phyloP scores from a whole-genome alignment of 176 grass and related monocot species.

The Hordeum marinum region DNA sequence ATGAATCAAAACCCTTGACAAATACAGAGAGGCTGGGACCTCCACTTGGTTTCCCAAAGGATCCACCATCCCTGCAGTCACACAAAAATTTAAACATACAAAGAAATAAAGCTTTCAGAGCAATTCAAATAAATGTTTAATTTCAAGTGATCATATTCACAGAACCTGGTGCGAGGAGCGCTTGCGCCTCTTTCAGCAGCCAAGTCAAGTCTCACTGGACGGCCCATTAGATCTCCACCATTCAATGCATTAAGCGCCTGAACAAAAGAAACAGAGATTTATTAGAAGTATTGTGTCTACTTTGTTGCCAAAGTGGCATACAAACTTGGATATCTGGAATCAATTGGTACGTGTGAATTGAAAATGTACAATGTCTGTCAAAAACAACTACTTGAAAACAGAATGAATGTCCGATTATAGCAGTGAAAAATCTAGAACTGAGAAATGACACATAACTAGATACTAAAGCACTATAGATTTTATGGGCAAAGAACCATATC shows the following conservation, averaged over 20 bases:
- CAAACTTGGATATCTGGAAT: too few relatives aligned
- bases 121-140: neutral
- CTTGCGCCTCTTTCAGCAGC: constrained; percentile 50
- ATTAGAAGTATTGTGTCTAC: too few relatives aligned
- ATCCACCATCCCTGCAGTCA: constrained; percentile 47
- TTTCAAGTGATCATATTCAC: neutral
- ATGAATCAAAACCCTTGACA: constrained; percentile 64
- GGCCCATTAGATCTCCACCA: constrained; percentile 50
- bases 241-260: constrained; percentile 52
- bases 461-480: neutral
- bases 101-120: neutral
- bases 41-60: constrained; percentile 52
- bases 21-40: constrained; percentile 53
- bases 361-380: neutral
- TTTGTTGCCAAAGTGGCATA: too few relatives aligned
- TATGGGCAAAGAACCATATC: too few relatives aligned
- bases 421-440: neutral
- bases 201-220: constrained; percentile 58
- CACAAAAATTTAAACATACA: neutral
- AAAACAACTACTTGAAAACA: neutral
- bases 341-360: too few relatives aligned
- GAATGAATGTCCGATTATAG: neutral
- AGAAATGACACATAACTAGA: neutral
- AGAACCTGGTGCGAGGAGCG: constrained; percentile 63
- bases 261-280: too few relatives aligned